A percentile compares a stretch with the other conserved stretches of the same genome.
phyloP scores from a whole-genome alignment of 768 basidiomycete species.

The Filobasidium floriforme region DNA sequence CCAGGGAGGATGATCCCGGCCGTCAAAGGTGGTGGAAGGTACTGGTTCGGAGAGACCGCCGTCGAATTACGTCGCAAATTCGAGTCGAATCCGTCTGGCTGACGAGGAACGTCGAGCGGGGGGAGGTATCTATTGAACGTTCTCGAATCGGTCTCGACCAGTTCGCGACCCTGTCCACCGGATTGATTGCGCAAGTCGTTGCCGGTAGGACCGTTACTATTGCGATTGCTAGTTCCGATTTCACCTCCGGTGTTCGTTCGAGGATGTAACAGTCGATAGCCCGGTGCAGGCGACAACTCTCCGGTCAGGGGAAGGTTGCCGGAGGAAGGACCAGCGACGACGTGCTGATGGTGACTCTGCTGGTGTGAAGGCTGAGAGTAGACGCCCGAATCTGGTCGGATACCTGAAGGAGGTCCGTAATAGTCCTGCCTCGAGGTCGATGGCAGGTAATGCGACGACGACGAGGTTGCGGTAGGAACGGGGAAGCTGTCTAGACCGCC shows the following conservation, averaged over 20 bases:
- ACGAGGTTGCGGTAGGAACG: too few relatives aligned
- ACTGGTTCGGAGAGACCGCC: not conserved
- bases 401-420: too few relatives aligned
- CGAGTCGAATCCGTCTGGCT: not conserved
- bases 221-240: not conserved
- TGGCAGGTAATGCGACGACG: too few relatives aligned
- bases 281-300: not conserved
- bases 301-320: not conserved
- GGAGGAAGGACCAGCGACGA: not conserved
- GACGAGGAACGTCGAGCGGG: not conserved
- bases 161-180: not conserved
- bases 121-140: not conserved
- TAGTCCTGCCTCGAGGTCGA: too few relatives aligned
- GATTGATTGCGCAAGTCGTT: not conserved
- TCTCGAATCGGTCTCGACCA: not conserved
- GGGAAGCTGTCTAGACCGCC: too few relatives aligned
- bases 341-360: not conserved
- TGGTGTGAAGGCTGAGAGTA: not conserved
- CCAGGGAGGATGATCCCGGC: constrained; percentile 1
- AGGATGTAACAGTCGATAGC: not conserved
- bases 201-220: too few relatives aligned
- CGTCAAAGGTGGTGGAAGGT: constrained; percentile 2
- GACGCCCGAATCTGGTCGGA: not conserved
- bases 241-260: not conserved
- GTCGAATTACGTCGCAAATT: not conserved